phyloP scores from a whole-genome alignment of 1,139 yeast species.

The Scheffersomyces insectosa region DNA sequence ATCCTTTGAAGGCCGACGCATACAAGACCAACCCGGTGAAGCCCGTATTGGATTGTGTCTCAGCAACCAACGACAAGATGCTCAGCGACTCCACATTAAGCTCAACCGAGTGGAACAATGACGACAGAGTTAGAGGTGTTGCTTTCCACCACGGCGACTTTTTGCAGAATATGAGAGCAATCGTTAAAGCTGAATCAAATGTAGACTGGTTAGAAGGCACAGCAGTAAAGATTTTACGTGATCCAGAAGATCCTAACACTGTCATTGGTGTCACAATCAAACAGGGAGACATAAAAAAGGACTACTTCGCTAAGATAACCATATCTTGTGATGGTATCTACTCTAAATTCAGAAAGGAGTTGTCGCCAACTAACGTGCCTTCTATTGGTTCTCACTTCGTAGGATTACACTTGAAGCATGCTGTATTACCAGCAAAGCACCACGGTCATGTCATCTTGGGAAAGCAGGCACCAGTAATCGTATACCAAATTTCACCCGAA shows the following conservation, averaged over 20 bases:
- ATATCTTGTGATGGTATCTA: conserved; percentile 93
- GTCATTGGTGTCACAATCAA: conserved; percentile 69
- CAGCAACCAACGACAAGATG: conserved; percentile 56
- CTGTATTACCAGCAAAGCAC: conserved; percentile 66
- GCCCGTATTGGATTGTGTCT: conserved; percentile 57
- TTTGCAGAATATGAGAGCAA: conserved; percentile 69
- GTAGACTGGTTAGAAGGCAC: conserved; percentile 82
- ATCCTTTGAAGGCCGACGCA: conserved; percentile 63
- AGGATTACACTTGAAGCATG: conserved; percentile 74
- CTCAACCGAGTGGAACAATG: conserved; percentile 57
- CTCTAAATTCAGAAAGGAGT: conserved; percentile 83
- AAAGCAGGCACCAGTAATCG: conserved; percentile 79
- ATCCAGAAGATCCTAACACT: conserved; percentile 46
- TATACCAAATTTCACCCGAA: conserved; percentile 80
- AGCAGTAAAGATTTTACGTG: conserved; percentile 61
- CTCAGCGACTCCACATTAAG: conserved; percentile 50
- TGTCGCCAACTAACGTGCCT: conserved; percentile 60
- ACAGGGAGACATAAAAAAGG: conserved; percentile 19
- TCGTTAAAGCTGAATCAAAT: conserved; percentile 67
- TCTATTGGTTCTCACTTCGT: conserved; percentile 80
- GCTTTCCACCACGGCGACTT: conserved; percentile 93
- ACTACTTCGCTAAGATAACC: conserved; percentile 62
- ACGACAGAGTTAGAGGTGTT: conserved; percentile 69
- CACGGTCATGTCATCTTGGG: conserved; percentile 94
- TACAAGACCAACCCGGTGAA: conserved; percentile 41